Evolutionary conservation across 768 basidiomycete genomes (phyloP).

Genomic region (Naematelia aurantialba): DNA sequence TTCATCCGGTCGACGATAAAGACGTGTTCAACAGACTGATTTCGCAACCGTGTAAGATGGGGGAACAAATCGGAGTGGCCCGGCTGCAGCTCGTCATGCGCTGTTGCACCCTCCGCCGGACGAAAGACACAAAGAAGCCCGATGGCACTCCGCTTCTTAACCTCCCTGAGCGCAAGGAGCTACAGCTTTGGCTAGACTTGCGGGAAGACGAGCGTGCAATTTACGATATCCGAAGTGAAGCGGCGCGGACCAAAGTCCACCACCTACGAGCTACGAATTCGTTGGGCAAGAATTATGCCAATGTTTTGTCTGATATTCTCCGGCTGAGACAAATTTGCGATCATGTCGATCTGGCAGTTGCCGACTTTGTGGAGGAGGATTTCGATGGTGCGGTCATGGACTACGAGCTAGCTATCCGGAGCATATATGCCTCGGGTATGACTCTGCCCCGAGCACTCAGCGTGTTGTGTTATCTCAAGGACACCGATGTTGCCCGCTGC

Average conservation of each 20-base stretch:
- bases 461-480: constrained; percentile 79
- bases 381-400: constrained; percentile 53
- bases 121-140: constrained; percentile 78
- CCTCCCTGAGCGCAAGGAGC: constrained; percentile 85
- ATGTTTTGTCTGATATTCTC: constrained; percentile 92
- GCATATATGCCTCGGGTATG: constrained; percentile 74
- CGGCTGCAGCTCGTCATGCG: constrained; percentile 97
- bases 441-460: constrained; percentile 67
- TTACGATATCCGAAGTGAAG: constrained; percentile 82
- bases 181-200: constrained; percentile 79
- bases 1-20: constrained; percentile 90
- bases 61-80: constrained; percentile 73
- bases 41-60: constrained; percentile 86
- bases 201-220: constrained; percentile 74
- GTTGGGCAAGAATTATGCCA: constrained; percentile 97
- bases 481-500: constrained; percentile 83
- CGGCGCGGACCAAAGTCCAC: constrained; percentile 87
- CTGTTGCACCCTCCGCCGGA: constrained; percentile 90
- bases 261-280: constrained; percentile 82
- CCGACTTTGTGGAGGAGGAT: constrained; percentile 54
- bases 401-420: constrained; percentile 74
- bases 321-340: constrained; percentile 97
- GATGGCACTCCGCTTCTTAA: constrained; percentile 81
- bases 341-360: constrained; percentile 64
- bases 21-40: constrained; percentile 88